A percentile compares a stretch with the other conserved stretches of the same genome.
These are phyloP conservation scores for Selaginella moellendorffii DNA, from an alignment of 75 land plant species.

Conservation along the genomic window DNA sequence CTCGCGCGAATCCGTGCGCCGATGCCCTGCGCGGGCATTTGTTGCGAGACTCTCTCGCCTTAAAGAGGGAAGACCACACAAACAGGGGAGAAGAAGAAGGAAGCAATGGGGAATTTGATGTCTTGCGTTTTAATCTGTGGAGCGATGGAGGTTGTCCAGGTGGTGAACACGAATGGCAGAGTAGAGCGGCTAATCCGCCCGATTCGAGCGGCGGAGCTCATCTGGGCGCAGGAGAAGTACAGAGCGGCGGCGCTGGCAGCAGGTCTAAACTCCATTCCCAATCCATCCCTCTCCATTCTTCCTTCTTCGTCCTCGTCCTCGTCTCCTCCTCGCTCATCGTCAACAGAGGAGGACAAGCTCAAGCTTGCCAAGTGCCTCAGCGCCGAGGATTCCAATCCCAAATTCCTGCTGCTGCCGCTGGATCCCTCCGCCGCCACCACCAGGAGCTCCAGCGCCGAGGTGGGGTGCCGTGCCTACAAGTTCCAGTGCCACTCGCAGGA, in stretches of 20 bases:
- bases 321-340: too few relatives aligned
- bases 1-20: too few relatives aligned
- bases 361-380: too few relatives aligned
- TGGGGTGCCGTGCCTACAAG: neutral
- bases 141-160: slow-evolving; percentile 6
- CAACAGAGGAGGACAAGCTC: neutral
- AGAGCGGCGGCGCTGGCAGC: too few relatives aligned
- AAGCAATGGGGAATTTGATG: slow-evolving; percentile 6
- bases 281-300: too few relatives aligned
- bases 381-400: too few relatives aligned
- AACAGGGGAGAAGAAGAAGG: neutral
- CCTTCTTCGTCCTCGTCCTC: too few relatives aligned
- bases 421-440: neutral
- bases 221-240: neutral
- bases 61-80: neutral
- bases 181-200: neutral
- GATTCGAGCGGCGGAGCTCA: neutral
- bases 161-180: neutral
- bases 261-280: too few relatives aligned
- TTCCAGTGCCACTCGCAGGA: neutral
- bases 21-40: too few relatives aligned
- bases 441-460: neutral
- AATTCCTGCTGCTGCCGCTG: neutral
- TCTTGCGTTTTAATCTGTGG: slow-evolving; percentile 6
- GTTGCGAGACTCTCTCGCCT: too few relatives aligned